Evolutionary conservation across 768 basidiomycete genomes (phyloP), one percentile per base, ranked within the genome.

Genomic region (Mycena kentingensis): DNA sequence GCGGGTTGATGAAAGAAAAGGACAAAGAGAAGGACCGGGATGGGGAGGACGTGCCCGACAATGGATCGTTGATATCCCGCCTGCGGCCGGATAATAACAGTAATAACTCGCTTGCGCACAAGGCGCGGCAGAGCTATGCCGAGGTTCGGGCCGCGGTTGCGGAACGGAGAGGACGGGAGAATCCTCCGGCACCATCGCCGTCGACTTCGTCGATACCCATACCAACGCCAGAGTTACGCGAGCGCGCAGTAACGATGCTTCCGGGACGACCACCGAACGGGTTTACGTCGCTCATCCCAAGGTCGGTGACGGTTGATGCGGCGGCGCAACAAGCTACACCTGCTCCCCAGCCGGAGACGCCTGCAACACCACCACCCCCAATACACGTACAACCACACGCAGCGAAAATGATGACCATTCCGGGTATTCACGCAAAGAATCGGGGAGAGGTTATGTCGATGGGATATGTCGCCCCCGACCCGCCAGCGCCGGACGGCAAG

Each of bases 401-500:
- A n/a, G n/a, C n/a, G 26, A 87, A 83, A 60, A 86, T 79, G 35
- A 93, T 93, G 91, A 84, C 82, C 13, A 93, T 93, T 57, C 91
- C 91, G 8, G 88, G 89, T 2, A 93, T 93, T 54, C 90, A 92
- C 62, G 89, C 83, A 3, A 88, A 84, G 60, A 86, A 92, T 63
- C 82, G 82, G n/a, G 88, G 87, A 8, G 89, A 93, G 55, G 81
- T 92, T 36, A 89, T 90, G 84, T 87, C 90, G 3, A 78, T 93
- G 77, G 91, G 91, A 11, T 85, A 88, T 61, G 80, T 82, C 50
- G 82, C 87, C 11, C 74, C 77, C 2, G 55, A 64, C 22, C 75
- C 79, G 4, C 68, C 72, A 37, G 63, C 71, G 15, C 63, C 66
- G 21, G 60, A 67, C 8, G 38, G 66, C 7, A 55, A 74, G 63